Percentiles rank a stretch among this genome's conserved stretches.
phyloP scores from a whole-genome alignment of 1,139 yeast species.

The Zygotorulaspora mrakii region DNA sequence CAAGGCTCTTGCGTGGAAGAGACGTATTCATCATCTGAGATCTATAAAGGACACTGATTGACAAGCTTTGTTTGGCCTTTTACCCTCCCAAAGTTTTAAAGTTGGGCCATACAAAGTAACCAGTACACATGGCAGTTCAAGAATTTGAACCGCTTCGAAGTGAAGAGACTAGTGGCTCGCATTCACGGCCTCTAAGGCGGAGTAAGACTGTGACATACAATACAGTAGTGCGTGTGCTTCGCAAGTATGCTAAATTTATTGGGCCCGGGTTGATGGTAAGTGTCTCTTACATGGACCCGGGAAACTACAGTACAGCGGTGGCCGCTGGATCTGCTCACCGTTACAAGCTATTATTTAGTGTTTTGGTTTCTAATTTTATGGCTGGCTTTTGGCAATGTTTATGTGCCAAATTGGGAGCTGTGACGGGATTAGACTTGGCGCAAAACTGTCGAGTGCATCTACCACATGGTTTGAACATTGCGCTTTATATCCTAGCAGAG shows the following conservation, averaged over 20 bases:
- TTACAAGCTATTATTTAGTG: conserved; percentile 59
- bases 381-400: conserved; percentile 70
- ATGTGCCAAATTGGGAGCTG: conserved; percentile 72
- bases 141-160: conserved; percentile 12
- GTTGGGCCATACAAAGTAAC: no score
- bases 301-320: conserved; percentile 76
- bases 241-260: conserved; percentile 57
- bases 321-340: conserved; percentile 73
- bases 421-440: conserved; percentile 74
- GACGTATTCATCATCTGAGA: no score
- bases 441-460: conserved; percentile 68
- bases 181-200: conserved; percentile 3
- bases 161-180: conserved; percentile 2
- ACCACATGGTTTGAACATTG: conserved; percentile 53
- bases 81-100: no score
- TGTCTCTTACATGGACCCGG: conserved; percentile 80
- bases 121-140: conserved; percentile 11
- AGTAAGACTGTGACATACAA: conserved; percentile 6
- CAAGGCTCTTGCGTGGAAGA: no score
- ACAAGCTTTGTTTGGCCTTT: no score
- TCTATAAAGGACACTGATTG: no score
- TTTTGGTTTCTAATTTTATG: conserved; percentile 61
- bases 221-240: conserved; percentile 16
- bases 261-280: conserved; percentile 79
- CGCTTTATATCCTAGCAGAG: conserved; percentile 63